Evolutionary conservation across 116 monocot genomes (phyloP), one percentile per base, ranked within the genome.

Genomic region (Zostera marina): DNA sequence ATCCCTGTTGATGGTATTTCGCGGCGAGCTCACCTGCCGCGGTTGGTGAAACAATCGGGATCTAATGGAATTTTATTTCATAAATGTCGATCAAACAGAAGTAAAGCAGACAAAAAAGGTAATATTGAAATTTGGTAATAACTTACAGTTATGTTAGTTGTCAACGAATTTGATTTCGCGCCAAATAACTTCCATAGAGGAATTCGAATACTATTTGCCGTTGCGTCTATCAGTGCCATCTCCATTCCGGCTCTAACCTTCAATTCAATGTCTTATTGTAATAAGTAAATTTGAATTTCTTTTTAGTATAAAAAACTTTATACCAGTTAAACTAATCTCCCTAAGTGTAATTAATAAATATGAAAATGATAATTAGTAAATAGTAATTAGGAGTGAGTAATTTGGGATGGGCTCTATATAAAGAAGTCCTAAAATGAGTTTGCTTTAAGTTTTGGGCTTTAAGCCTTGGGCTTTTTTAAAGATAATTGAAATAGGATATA

Each of bases 151-250:
- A 89, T 85, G 66, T 85, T 78, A 32, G 89, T 96, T 0, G 76
- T 81, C 20, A 85, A 55, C 21, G 78, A 62, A 60, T 76, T 70
- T 22, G 85, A 80, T 54, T 60, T 69, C 46, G 85, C 96, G 12
- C 96, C 96, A 83, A 96, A 96, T 59, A 96, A 72, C 71, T 67
- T 85, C 89, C 89, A 96, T 1, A 96, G 76, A 58, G 96, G 96
- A 59, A 85, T 72, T 19, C 74, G 40, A 17, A 85, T 59, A 63
- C 89, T 96, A 63, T 72, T 89, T 24, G 96, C 96, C 51, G 78
- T 74, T 41, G 85, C 96, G 80, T 96, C 96, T 49, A 96, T 81
- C 24, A 96, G 72, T 65, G 96, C 96, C 96, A 96, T 96, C 73
- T 96, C 96, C 41, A 85, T 71, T 49, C 85, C 96, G 44, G 96